Percentiles rank a stretch among this genome's conserved stretches.
Conservation (phyloP, 805 yeast species). For the Torulaspora delbrueckii region DNA sequence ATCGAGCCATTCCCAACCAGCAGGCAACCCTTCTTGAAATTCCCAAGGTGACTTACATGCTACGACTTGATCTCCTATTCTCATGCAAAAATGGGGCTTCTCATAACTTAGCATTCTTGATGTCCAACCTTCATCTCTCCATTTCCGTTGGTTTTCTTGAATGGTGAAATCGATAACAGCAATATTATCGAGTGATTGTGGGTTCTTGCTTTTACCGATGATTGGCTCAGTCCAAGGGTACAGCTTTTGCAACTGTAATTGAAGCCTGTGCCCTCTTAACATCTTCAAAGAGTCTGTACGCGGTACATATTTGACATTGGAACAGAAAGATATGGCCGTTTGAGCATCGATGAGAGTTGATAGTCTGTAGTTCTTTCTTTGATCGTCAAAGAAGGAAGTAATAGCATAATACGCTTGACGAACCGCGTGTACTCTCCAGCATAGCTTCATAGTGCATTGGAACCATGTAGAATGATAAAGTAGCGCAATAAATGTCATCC, state of each 20-base stretch:
- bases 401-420: constrained; percentile 16
- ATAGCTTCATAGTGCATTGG: constrained; percentile 26
- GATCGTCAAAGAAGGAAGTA: background rate
- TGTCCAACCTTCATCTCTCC: constrained; percentile 26
- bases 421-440: constrained; percentile 26
- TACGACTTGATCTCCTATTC: constrained; percentile 1
- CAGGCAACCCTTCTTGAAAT: constrained; percentile 17
- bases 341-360: constrained; percentile 2
- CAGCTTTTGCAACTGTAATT: constrained; percentile 14
- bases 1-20: constrained; percentile 30
- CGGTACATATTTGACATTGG: constrained; percentile 6
- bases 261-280: constrained; percentile 11
- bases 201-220: background rate
- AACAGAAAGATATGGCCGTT: constrained; percentile 2
- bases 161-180: constrained; percentile 23
- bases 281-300: constrained; percentile 14
- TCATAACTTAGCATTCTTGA: constrained; percentile 25
- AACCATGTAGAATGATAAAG: constrained; percentile 29
- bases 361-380: background rate
- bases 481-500: constrained; percentile 6
- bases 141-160: constrained; percentile 32
- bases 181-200: constrained; percentile 2
- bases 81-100: constrained; percentile 16
- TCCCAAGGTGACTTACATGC: constrained; percentile 20
- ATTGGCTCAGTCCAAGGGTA: constrained; percentile 12